Conservation (phyloP, 78 protist species). For the Dictyostelium intermedium region DNA sequence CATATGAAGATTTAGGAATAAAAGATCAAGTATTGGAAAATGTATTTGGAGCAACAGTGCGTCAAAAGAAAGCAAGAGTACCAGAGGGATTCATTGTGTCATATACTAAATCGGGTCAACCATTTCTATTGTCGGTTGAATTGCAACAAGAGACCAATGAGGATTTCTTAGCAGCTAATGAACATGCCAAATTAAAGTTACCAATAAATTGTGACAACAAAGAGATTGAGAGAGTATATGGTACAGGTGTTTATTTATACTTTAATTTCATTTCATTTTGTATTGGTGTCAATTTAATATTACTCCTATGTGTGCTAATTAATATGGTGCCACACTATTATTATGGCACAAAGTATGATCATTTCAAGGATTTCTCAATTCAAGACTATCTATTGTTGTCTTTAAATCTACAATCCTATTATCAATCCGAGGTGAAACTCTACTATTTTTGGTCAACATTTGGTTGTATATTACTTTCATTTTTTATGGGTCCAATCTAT, state of each 20-base stretch:
- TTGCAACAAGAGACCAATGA: background rate
- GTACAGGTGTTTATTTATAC: slow-evolving; percentile 59
- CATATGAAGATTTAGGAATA: slow-evolving; percentile 11
- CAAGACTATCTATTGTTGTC: slow-evolving; percentile 13
- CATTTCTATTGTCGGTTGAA: background rate
- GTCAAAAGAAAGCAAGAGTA: slow-evolving; percentile 36
- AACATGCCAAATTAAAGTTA: slow-evolving; percentile 21
- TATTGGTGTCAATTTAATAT: slow-evolving; percentile 8
- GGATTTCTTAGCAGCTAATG: slow-evolving; percentile 37
- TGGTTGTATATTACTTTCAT: slow-evolving; percentile 26
- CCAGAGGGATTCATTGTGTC: slow-evolving; percentile 35
- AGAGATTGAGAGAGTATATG: slow-evolving; percentile 35
- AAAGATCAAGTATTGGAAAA: slow-evolving; percentile 42
- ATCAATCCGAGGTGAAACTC: background rate
- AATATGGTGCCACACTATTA: slow-evolving; percentile 58
- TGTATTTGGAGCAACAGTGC: slow-evolving; percentile 37
- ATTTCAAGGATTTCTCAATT: slow-evolving; percentile 5
- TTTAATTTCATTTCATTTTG: slow-evolving; percentile 55
- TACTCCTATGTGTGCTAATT: background rate
- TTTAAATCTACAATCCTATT: slow-evolving; percentile 50
- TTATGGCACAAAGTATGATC: background rate
- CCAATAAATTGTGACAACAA: slow-evolving; percentile 6
- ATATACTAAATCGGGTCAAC: slow-evolving; percentile 38
- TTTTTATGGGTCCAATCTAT: slow-evolving; percentile 63
- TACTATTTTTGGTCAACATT: slow-evolving; percentile 33